Base-by-base conservation (phyloP, 1,284 basidiomycete species). In the Ganoderma sinense region DNA sequence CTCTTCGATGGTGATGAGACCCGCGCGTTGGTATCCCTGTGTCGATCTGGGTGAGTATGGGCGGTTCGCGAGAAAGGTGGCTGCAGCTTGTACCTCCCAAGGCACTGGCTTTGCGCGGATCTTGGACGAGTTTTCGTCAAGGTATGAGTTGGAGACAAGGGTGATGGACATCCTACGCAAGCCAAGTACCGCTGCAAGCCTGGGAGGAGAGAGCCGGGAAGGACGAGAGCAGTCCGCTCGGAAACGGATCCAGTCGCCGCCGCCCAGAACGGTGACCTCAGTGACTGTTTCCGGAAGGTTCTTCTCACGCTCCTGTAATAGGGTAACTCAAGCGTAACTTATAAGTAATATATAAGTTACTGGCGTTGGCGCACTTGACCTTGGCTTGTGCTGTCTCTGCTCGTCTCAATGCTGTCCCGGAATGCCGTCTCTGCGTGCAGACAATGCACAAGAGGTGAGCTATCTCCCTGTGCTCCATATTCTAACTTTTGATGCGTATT, bases 71-170 rank as follows among this genome's bases (percentile, higher is more conserved):
- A 53, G 36, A 64, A 59, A 59, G 43, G 41, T 41, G 58, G 64
- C 66, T 62, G 72, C 59, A 41, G 59, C 60, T 43, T 53, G 64
- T 63, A 97, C 96, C 91, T 98, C 97, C 97, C 97, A 99, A 73
- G 97, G 96, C 56, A 98, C 96, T 6, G 93, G 92, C 79, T 97
- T 97, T 13, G 92, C 87, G 73, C 94, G 89, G 72, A 97, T 96
- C 86, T 97, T 96, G 68, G 91, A 86, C 11, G 94, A 94, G 77
- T 88, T 90, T 74, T 97, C 95, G 74, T 97, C 93, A 73, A 99
- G 90, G 84, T 94, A 97, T 10, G 89, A 81, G 81, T 94, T 97
- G 73, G 94, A 94, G 65, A 97, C 92, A 66, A 96, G 91, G 59
- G 93, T 91, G 76, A 96, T 88, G 13, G 95, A 91, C 91, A 94